A percentile compares a stretch with the other conserved stretches of the same genome.
Evolutionary conservation across 2,329 filamentous ascomycete species (phyloP).

Genomic region (Clonostachys rosea): DNA sequence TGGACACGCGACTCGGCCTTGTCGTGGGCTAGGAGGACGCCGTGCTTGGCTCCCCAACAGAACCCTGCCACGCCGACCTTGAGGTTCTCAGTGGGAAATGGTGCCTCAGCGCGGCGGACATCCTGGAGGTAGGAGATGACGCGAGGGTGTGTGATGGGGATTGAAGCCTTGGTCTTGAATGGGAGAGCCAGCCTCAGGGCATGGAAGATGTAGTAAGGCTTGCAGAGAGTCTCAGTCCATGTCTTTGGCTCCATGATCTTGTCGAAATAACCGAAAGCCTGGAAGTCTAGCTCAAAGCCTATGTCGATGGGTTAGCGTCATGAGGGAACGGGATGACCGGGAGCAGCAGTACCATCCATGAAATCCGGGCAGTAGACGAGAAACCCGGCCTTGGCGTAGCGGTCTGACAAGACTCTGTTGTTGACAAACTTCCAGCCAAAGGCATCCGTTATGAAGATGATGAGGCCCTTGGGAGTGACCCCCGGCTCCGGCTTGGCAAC

Average conservation of each 20-base stretch:
- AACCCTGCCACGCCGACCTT: slow-evolving; percentile 50
- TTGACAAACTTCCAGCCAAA: slow-evolving; percentile 49
- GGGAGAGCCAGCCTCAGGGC: background rate
- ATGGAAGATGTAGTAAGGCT: slow-evolving; percentile 1
- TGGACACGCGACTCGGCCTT: slow-evolving; percentile 14
- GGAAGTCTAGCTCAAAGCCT: background rate
- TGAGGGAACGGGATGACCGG: too few species aligned
- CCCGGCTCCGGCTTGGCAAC: slow-evolving; percentile 11
- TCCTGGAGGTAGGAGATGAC: slow-evolving; percentile 5
- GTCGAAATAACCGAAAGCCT: slow-evolving; percentile 1
- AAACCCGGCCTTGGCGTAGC: slow-evolving; percentile 37
- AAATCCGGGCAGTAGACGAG: slow-evolving; percentile 48
- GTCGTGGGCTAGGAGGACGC: slow-evolving; percentile 28
- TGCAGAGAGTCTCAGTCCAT: background rate
- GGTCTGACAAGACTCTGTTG: slow-evolving; percentile 43
- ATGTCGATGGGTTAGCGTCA: too few species aligned
- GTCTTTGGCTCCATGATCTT: slow-evolving; percentile 1
- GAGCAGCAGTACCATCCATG: slow-evolving; percentile 24
- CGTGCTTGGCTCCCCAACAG: slow-evolving; percentile 58
- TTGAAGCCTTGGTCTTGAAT: slow-evolving; percentile 1
- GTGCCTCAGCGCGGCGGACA: slow-evolving; percentile 4
- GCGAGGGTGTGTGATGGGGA: slow-evolving; percentile 1
- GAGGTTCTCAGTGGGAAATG: slow-evolving; percentile 4
- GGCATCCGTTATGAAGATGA: slow-evolving; percentile 47
- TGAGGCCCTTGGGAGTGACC: slow-evolving; percentile 28